Conservation (phyloP, 73 alveolate species). For the Breviolum minutum region DNA sequence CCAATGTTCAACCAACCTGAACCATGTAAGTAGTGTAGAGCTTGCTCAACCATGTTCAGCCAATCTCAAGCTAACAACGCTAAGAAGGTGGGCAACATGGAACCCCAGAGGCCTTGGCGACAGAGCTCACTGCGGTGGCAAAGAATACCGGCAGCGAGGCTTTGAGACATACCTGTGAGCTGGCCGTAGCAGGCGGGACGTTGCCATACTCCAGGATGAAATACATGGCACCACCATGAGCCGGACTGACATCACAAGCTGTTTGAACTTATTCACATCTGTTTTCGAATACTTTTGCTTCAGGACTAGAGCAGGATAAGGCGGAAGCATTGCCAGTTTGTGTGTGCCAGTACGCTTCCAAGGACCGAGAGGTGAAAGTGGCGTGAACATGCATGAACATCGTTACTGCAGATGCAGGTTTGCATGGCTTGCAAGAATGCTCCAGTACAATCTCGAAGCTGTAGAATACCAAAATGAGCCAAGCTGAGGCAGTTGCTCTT, state of each 20-base stretch:
- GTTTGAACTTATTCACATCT: no score
- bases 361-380: not conserved
- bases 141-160: conserved; percentile 23
- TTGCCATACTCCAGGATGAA: not conserved
- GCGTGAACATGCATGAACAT: not conserved
- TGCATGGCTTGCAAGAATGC: not conserved
- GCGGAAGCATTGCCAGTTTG: conserved; percentile 28
- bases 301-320: conserved; percentile 1
- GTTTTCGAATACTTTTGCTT: no score
- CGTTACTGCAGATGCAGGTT: not conserved
- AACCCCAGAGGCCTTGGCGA: conserved; percentile 26
- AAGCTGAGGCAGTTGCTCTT: no score
- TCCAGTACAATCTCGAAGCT: not conserved
- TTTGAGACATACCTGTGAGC: conserved; percentile 70
- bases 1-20: no score
- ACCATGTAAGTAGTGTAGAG: no score
- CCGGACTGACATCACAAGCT: no score
- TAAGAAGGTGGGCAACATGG: not conserved
- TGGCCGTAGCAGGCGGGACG: conserved; percentile 68
- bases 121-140: not conserved
- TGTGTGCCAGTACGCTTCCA: conserved; percentile 72
- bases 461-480: no score
- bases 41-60: no score
- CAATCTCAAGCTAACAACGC: no score
- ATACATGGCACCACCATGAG: no score